These are phyloP conservation scores for Colletotrichum orbiculare DNA, from an alignment of 2,329 filamentous ascomycete species.

Conservation along the genomic window DNA sequence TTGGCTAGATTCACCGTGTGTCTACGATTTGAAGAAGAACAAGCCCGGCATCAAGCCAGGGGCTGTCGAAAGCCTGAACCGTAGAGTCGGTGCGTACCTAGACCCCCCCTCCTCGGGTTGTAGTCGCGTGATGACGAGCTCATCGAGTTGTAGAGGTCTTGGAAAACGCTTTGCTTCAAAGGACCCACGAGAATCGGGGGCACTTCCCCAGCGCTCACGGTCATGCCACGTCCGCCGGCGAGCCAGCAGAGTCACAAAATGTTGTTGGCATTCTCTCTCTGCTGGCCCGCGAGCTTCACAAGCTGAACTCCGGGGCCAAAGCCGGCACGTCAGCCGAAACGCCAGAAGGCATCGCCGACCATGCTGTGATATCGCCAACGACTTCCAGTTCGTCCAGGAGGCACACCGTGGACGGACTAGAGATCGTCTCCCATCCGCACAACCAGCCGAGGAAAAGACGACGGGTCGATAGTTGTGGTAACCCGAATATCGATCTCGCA, in stretches of 20 bases:
- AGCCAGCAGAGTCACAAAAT: slow-evolving; percentile 21
- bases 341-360: slow-evolving; percentile 13
- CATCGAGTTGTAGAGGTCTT: slow-evolving; percentile 23
- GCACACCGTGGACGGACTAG: slow-evolving; percentile 12
- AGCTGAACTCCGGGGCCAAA: slow-evolving; percentile 29
- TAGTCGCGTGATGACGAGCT: neutral
- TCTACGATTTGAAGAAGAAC: slow-evolving; percentile 41
- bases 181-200: slow-evolving; percentile 8
- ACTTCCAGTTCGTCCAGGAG: slow-evolving; percentile 25
- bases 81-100: slow-evolving; percentile 38
- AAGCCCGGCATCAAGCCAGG: slow-evolving; percentile 41
- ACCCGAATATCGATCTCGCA: slow-evolving; percentile 38
- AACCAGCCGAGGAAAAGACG: slow-evolving; percentile 37
- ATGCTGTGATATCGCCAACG: slow-evolving; percentile 21
- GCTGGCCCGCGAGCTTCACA: slow-evolving; percentile 39
- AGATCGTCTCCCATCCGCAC: slow-evolving; percentile 24
- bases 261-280: slow-evolving; percentile 38
- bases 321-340: slow-evolving; percentile 1
- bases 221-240: neutral
- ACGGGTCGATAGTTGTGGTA: slow-evolving; percentile 40
- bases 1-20: slow-evolving; percentile 39
- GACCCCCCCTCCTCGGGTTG: too few species aligned
- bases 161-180: slow-evolving; percentile 33
- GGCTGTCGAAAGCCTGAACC: slow-evolving; percentile 39
- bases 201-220: neutral